Base-by-base conservation (phyloP, 306 rosid species). In the Inga laurina region DNA sequence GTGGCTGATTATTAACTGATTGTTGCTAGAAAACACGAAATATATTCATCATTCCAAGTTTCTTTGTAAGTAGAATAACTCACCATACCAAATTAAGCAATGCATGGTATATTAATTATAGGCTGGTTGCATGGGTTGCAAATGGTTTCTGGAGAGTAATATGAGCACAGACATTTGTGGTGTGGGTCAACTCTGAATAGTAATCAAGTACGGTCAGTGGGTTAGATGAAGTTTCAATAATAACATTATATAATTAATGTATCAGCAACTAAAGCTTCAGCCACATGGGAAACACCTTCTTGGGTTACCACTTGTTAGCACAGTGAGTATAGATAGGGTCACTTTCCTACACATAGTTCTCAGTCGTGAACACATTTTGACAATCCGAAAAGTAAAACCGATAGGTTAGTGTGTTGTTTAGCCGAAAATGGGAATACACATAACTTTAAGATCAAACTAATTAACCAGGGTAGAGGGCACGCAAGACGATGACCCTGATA, bases 391-490 rank as follows among this genome's bases (percentile, higher is more conserved):
- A 27, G 30, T 27, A 27, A 27, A 27, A 27, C 19, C 41, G 9
- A 64, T 64, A 64, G 39, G 9, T 64, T 64, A 64, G 21, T 10
- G 8, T 65, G 71, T 32, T 65, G 71, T 82, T 74, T 82, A 74
- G 27, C 75, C 44, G 59, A 66, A 75, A 82, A 65, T 66, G 59
- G 66, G 51, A 39, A 9, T 8, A 65, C 7, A 4, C 14, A 65
- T 65, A 65, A n/a, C 18, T 13, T 65, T 65, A 65, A 65, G 43
- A 32, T 13, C 43, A 65, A 32, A 14, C 71, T 65, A 15, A 37
- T 37, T 37, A 37, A 30, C 41, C 15, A 65, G 41, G 71, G 43
- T 7, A 5, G 43, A 30, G 71, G 21, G 43, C 71, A 65, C 43
- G 71, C 43, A 65, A 14, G 39, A 14, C 43, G 71, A 27, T 14